Evolutionary conservation across 2,329 filamentous ascomycete genomes (phyloP), one percentile per base, ranked within the genome.

Genomic region (Arthrinium phaeospermum): DNA sequence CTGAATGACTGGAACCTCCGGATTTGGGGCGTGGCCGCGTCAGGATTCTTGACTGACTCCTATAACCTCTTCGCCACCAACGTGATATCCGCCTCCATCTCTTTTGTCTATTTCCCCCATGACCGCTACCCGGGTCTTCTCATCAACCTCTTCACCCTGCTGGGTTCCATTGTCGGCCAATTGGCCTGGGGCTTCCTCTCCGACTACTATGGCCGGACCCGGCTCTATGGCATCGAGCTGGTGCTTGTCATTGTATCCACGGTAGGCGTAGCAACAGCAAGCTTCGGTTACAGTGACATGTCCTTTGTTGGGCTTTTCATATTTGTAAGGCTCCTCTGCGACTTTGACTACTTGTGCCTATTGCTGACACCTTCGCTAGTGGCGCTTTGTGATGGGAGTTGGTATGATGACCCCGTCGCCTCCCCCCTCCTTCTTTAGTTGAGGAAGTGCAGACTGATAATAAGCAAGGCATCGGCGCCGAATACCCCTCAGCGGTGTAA

Each of bases 401-500:
- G 86, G 86, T 86, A 69, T 37, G 47, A 44, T 12, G 8, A n/a
- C 16, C 8, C 5, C 37, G 2, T 30, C 27, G 27, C 27, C 44
- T 46, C 41, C 12, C n/a, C 64, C 41, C 30, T n/a, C 41, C 67
- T 41, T 16, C 19, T 22, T 19, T 68, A 34, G 13, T 3, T 13
- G 30, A 16, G 8, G 30, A 19, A 13, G 22, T 19, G n/a, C 10
- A n/a, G 53, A 45, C 37, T 73, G 67, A 68, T 22, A 16, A 10
- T 22, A 27, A 4, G 34, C n/a, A 47, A 86, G 90, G 89, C 0
- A 90, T 92, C 46, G 90, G 90, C n/a, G 91, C 89, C 22, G 91
- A 92, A 78, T 92, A 93, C 77, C 91, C 0, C 81, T 93, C 4
- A 89, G 86, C 69, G 90, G 91, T 0, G 88, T 92, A 5, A 93